Conservation (phyloP, 495 filamentous ascomycete species). For the Cryomyces antarcticus region DNA sequence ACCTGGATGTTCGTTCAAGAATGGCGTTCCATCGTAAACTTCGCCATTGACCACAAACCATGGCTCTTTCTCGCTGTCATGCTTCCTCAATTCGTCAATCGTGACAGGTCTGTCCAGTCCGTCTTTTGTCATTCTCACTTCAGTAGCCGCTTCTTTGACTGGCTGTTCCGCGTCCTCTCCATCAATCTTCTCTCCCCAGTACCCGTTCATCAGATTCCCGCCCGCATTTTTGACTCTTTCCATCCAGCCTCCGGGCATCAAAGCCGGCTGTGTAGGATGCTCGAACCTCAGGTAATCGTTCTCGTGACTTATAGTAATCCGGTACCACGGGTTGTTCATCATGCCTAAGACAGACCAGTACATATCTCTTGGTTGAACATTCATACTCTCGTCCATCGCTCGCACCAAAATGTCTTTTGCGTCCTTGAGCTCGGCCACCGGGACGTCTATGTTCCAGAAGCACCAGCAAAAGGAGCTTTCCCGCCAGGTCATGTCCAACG, state of each 20-base stretch:
- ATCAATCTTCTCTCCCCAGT: conserved; percentile 61
- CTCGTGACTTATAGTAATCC: conserved; percentile 60
- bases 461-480: conserved; percentile 85
- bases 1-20: conserved; percentile 73
- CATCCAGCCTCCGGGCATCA: conserved; percentile 85
- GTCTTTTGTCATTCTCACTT: conserved; percentile 67
- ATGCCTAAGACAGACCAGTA: conserved; percentile 94
- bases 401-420: conserved; percentile 63
- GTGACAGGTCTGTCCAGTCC: conserved; percentile 40
- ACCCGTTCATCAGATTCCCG: conserved; percentile 60
- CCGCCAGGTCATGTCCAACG: conserved; percentile 62
- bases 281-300: conserved; percentile 53
- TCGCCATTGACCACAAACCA: conserved; percentile 91
- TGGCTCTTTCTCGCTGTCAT: conserved; percentile 44
- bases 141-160: conserved; percentile 26
- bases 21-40: conserved; percentile 76
- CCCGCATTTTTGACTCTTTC: conserved; percentile 78
- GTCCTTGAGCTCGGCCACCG: conserved; percentile 35
- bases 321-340: conserved; percentile 98
- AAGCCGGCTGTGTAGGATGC: conserved; percentile 69
- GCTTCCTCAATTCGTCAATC: conserved; percentile 50
- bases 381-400: conserved; percentile 85
- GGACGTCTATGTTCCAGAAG: conserved; percentile 69
- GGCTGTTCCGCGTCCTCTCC: conserved; percentile 32
- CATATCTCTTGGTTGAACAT: conserved; percentile 77